phyloP scores from a whole-genome alignment of 2,329 filamentous ascomycete genomes.

The Colletotrichum sp. region DNA sequence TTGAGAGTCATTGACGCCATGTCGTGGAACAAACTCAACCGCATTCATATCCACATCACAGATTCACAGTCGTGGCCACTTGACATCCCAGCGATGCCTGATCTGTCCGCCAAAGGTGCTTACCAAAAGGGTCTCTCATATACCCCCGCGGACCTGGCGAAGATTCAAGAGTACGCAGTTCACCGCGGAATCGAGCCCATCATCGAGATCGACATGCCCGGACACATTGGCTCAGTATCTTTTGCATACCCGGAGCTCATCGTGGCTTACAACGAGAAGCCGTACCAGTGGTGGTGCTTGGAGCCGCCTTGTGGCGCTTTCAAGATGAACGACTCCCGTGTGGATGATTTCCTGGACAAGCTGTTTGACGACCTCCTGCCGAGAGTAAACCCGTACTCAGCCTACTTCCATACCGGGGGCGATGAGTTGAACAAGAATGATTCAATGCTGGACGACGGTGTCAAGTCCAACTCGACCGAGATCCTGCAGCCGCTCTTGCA shows the following conservation, averaged over 20 bases:
- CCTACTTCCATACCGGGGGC: conserved; percentile 86
- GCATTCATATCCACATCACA: conserved; percentile 80
- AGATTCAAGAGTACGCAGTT: conserved; percentile 74
- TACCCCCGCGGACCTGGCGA: conserved; percentile 65
- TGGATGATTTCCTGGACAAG: conserved; percentile 73
- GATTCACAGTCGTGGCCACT: conserved; percentile 88
- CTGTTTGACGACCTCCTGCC: conserved; percentile 81
- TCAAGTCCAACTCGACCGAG: conserved; percentile 67
- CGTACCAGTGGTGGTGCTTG: conserved; percentile 64
- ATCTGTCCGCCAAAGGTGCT: conserved; percentile 74
- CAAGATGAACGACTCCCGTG: conserved; percentile 75
- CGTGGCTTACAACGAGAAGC: conserved; percentile 63
- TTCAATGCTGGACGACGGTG: conserved; percentile 75
- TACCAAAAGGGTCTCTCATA: conserved; percentile 74
- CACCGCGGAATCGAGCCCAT: conserved; percentile 74
- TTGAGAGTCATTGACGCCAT: conserved; percentile 78
- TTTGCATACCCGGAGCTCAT: conserved; percentile 75
- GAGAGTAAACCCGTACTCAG: conserved; percentile 69
- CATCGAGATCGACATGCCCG: conserved; percentile 82
- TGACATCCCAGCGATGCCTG: conserved; percentile 77
- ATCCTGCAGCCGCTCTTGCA: conserved; percentile 80
- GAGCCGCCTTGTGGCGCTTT: conserved; percentile 73
- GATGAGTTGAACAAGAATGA: conserved; percentile 84
- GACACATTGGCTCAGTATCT: conserved; percentile 74
- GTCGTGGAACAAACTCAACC: conserved; percentile 83